Evolutionary conservation across 257 asterid genomes (phyloP), one percentile per base, ranked within the genome.

Genomic region (Henckelia pumila): DNA sequence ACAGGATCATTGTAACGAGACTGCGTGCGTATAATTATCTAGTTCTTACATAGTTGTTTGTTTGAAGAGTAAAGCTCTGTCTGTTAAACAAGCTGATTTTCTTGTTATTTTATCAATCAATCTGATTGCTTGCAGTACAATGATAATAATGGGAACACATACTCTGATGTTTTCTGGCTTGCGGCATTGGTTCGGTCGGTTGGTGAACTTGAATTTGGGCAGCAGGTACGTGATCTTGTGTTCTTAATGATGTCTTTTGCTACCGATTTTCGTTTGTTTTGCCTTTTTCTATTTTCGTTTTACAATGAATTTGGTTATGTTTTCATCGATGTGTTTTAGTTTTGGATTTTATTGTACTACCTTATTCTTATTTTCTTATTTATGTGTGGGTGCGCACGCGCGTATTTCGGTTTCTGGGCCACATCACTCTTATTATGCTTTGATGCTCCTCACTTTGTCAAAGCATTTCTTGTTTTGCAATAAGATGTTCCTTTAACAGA

Each of bases 181-280:
- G 95, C 97, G 75, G 88, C 97, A 33, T 73, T 94, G 82, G 87
- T 94, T 72, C 92, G 81, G 81, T 86, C 99, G 49, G 83, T 91
- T 69, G 99, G 99, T 32, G 99, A 94, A 77, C 95, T 94, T 77
- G 96, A 88, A 83, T 94, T 90, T 73, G 93, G 95, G 65, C 95
- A 80, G 75, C 95, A 91, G 99, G 99, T 94, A 66, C 71, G 58
- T 73, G 56, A 35, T 67, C 58, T 72, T 50, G 52, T 35, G 28
- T 55, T 26, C 65, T 56, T 59, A 40, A 64, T 32, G 13, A 50
- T 64, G 32, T 62, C 33, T 61, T 61, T 53, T 35, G 26, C 25
- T 69, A 67, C 56, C 62, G 28, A 37, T 63, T 58, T 21, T 59
- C 25, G 17, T 68, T 2, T 25, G 21, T 23, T 56, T 16, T 23